phyloP scores from a whole-genome alignment of 192 early-diverging fungal genomes.

The Linderina pennispora region DNA sequence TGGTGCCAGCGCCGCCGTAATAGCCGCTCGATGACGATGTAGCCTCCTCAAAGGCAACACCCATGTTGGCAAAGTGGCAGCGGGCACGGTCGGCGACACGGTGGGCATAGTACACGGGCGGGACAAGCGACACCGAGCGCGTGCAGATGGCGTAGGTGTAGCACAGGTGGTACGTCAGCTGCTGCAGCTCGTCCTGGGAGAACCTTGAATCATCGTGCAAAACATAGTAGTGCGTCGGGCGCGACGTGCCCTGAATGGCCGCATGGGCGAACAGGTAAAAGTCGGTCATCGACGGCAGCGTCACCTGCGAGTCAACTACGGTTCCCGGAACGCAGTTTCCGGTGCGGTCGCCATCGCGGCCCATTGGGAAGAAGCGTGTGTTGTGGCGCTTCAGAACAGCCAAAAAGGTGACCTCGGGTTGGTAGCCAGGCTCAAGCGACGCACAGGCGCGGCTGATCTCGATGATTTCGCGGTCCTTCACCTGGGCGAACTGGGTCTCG shows the following conservation, averaged over 20 bases:
- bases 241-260: conserved; percentile 88
- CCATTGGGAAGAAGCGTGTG: conserved; percentile 69
- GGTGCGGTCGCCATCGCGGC: conserved; percentile 57
- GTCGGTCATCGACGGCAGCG: conserved; percentile 78
- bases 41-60: conserved; percentile 29
- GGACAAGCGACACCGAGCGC: conserved; percentile 77
- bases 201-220: conserved; percentile 84
- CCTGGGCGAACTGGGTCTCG: conserved; percentile 77
- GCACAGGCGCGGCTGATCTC: conserved; percentile 61
- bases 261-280: conserved; percentile 88
- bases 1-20: conserved; percentile 18
- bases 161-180: conserved; percentile 84
- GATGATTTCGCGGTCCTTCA: conserved; percentile 68
- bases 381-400: conserved; percentile 78
- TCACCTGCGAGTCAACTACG: conserved; percentile 64
- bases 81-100: conserved; percentile 81
- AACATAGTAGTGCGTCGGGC: conserved; percentile 89
- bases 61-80: conserved; percentile 59
- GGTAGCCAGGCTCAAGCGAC: conserved; percentile 61
- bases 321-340: conserved; percentile 85
- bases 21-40: conserved; percentile 20
- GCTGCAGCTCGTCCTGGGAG: conserved; percentile 69
- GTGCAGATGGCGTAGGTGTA: conserved; percentile 87
- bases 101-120: conserved; percentile 92
- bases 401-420: conserved; percentile 68